phyloP scores from a whole-genome alignment of 1,284 basidiomycete genomes.

The Pseudozyma thailandica region DNA sequence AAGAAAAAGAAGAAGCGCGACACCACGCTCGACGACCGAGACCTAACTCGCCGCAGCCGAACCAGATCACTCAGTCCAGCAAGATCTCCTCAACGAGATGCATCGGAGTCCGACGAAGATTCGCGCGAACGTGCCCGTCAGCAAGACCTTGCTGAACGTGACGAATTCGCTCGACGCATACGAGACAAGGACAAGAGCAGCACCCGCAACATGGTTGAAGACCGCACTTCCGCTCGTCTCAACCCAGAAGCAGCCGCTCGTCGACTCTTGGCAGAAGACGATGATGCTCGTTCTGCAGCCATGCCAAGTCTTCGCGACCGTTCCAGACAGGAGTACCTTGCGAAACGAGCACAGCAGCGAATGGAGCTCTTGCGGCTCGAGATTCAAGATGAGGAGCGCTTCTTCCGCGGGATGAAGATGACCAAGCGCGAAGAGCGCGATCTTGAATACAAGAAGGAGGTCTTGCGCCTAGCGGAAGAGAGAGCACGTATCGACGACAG shows the following conservation, averaged over 20 bases:
- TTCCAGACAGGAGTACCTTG: conserved; percentile 86
- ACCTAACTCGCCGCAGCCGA: conserved; percentile 26
- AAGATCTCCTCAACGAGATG: conserved; percentile 1
- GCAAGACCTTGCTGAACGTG: conserved; percentile 84
- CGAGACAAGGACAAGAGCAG: conserved; percentile 83
- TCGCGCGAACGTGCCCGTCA: conserved; percentile 79
- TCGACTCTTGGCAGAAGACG: conserved; percentile 74
- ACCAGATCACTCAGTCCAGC: conserved; percentile 11
- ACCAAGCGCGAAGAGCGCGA: conserved; percentile 84
- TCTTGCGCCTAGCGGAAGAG: conserved; percentile 90
- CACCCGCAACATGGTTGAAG: conserved; percentile 91
- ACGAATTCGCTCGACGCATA: conserved; percentile 91
- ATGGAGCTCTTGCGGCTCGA: conserved; percentile 92
- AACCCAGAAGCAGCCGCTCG: conserved; percentile 85
- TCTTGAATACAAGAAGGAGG: conserved; percentile 89
- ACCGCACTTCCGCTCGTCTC: conserved; percentile 73
- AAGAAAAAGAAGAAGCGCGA: conserved; percentile 74
- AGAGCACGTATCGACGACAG: conserved; percentile 89
- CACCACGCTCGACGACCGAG: conserved; percentile 77
- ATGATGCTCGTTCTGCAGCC: conserved; percentile 49
- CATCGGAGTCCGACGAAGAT: conserved; percentile 71
- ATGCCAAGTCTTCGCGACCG: conserved; percentile 62
- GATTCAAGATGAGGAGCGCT: conserved; percentile 69
- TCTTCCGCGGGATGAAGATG: conserved; percentile 70
- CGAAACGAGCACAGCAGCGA: conserved; percentile 94